phyloP scores from a whole-genome alignment of 306 rosid genomes.

The Rosa persica region DNA sequence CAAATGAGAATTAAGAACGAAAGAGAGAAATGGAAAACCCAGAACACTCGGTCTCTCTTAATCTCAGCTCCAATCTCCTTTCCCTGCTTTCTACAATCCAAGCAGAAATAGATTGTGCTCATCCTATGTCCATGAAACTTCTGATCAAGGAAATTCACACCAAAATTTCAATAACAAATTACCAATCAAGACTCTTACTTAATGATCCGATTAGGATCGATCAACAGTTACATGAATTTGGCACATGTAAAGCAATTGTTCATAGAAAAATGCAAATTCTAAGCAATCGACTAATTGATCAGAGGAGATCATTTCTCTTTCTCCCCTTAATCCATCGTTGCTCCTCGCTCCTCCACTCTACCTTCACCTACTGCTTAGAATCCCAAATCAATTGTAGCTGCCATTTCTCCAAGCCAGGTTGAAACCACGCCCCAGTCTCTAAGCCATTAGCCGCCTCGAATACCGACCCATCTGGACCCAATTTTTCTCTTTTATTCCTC shows the following conservation, averaged over 20 bases:
- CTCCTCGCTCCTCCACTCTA: no score
- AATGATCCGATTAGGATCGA: not conserved
- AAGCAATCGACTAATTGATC: not conserved
- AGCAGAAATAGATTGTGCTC: slow-evolving; percentile 90
- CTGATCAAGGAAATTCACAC: slow-evolving; percentile 44
- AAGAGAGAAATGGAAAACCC: no score
- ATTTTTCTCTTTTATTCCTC: slow-evolving; percentile 31
- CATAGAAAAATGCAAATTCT: not conserved
- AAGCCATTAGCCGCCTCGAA: no score
- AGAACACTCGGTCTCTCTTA: no score
- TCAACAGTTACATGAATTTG: not conserved
- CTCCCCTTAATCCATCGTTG: no score
- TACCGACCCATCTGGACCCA: not conserved
- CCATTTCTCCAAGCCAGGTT: no score
- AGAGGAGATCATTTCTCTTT: not conserved
- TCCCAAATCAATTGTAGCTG: no score
- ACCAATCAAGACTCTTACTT: not conserved
- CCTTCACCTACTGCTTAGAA: no score
- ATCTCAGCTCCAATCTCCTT: slow-evolving; percentile 83
- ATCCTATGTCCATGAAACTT: slow-evolving; percentile 98
- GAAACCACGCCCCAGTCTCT: no score
- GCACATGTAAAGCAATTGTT: not conserved
- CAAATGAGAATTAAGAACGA: no score
- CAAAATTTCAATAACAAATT: not conserved
- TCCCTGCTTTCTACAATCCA: slow-evolving; percentile 92